Evolutionary conservation across 1,284 basidiomycete species (phyloP), one percentile per base, ranked within the genome.

Genomic region (Hypsizygus ulmarius): DNA sequence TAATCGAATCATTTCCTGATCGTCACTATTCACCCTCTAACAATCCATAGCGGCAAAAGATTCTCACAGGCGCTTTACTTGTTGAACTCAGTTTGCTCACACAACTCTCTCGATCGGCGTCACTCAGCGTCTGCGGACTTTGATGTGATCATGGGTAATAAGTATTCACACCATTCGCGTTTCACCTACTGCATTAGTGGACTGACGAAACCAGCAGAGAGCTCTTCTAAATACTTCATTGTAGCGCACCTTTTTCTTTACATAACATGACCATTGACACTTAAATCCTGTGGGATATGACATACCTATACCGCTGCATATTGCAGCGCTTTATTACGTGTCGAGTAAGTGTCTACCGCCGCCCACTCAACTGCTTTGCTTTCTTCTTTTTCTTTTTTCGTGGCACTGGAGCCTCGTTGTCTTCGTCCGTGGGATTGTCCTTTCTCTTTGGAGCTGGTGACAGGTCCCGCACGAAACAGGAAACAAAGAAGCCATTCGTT

Each of bases 401-500:
- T 12, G 25, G 18, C 57, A 11, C 49, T 52, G 51, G 32, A 10
- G 29, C 41, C 25, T 35, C 39, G 14, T 44, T 41, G 9, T 52
- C 50, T 30, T 41, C 46, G 15, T 45, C 46, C 10, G 40, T 33
- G 18, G 15, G 30, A 40, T 39, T 39, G 18, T 32, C 25, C 45
- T 54, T 61, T 41, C 54, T 48, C 49, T 61, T 64, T 30, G 39
- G 50, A 33, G 27, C 47, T 37, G 32, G 29, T 21, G 57, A 18
- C 44, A 47, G 44, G 58, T 42, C 28, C 47, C 71, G 73, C 37
- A 90, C 70, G 61, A 96, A 93, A 64, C 92, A 90, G 19, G 90
- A 83, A 15, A 97, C 93, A 58, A 97, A 97, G 72, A 97, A 97
- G 0, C 94, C 94, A 62, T 97, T 97, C 12, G 93, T 97, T 34